Conservation (phyloP, 192 early-diverging fungal species). For the Gorgonomyces haynaldii region DNA sequence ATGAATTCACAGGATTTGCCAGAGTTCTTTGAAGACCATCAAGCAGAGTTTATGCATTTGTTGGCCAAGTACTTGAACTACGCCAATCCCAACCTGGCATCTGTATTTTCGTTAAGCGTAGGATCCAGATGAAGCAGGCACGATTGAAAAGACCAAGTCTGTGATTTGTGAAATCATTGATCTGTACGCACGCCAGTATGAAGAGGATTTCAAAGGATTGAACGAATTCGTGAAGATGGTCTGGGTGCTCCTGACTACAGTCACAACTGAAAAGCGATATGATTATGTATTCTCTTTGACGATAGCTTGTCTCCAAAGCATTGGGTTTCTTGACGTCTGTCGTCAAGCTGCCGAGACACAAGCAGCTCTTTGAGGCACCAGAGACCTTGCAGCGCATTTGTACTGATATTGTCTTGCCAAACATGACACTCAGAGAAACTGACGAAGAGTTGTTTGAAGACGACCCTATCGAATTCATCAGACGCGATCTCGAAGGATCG, state of each 20-base stretch:
- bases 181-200: conserved; percentile 81
- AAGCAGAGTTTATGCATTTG: conserved; percentile 64
- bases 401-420: conserved; percentile 83
- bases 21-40: conserved; percentile 92
- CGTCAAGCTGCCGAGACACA: conserved; percentile 61
- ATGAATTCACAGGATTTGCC: conserved; percentile 95
- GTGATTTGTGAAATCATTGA: conserved; percentile 88
- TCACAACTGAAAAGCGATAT: conserved; percentile 52
- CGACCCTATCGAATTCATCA: conserved; percentile 90
- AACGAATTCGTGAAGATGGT: conserved; percentile 76
- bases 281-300: conserved; percentile 57
- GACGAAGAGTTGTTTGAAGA: conserved; percentile 97
- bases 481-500: conserved; percentile 83
- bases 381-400: conserved; percentile 73
- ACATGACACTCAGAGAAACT: conserved; percentile 70
- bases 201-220: conserved; percentile 74
- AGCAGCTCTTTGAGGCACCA: conserved; percentile 56
- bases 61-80: conserved; percentile 85
- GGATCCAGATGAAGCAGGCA: conserved; percentile 76
- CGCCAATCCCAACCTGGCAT: conserved; percentile 56
- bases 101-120: conserved; percentile 30
- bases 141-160: conserved; percentile 79
- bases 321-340: conserved; percentile 84
- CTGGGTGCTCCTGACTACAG: conserved; percentile 75
- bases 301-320: conserved; percentile 73